A percentile compares a stretch with the other conserved stretches of the same genome.
Conservation (phyloP, 1,284 basidiomycete species). For the Sutorius eximius region DNA sequence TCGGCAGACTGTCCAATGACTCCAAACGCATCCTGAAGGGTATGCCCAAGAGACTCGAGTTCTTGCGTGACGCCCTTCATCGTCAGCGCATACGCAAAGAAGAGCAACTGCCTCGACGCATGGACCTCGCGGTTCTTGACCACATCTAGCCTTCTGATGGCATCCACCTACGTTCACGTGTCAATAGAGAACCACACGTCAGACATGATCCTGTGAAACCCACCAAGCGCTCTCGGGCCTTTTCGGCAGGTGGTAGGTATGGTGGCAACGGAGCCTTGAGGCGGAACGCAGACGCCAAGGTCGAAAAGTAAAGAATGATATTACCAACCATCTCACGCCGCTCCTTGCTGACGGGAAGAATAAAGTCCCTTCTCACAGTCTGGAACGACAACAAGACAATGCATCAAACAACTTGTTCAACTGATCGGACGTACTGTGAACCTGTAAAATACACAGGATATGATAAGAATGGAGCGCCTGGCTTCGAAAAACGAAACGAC, state of each 20-base stretch:
- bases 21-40: constrained; percentile 85
- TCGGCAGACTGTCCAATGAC: constrained; percentile 72
- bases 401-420: neutral
- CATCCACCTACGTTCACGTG: constrained; percentile 54
- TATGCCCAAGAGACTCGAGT: constrained; percentile 74
- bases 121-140: constrained; percentile 75
- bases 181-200: neutral
- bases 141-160: constrained; percentile 81
- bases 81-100: constrained; percentile 90
- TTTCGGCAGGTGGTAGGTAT: constrained; percentile 90
- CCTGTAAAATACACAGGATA: constrained; percentile 38
- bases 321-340: constrained; percentile 92
- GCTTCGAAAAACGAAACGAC: constrained; percentile 25
- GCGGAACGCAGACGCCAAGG: constrained; percentile 82
- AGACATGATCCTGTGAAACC: constrained; percentile 13
- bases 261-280: constrained; percentile 92
- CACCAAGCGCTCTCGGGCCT: constrained; percentile 77
- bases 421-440: constrained; percentile 53
- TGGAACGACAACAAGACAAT: constrained; percentile 30
- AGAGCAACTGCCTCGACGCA: constrained; percentile 82
- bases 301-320: constrained; percentile 90
- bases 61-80: constrained; percentile 92
- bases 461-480: constrained; percentile 3
- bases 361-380: constrained; percentile 81
- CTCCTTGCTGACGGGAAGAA: constrained; percentile 84